Conservation (phyloP, 352 stramenopile genomes). For the Nothophytophthora sp. region DNA sequence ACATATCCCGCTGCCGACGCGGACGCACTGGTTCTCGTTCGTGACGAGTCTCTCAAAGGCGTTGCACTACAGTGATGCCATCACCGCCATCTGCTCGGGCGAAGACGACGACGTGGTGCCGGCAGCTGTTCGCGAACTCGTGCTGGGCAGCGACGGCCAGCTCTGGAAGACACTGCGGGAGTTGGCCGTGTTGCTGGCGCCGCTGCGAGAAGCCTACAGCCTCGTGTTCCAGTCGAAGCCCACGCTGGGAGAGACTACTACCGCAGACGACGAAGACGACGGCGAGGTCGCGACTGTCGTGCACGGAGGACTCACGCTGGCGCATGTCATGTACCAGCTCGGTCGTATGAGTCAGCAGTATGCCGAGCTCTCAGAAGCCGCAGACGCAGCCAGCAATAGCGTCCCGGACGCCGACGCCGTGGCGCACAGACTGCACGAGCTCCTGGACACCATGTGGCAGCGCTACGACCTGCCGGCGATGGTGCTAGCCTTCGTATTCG, state of each 20-base stretch:
- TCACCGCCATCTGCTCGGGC: conserved; percentile 51
- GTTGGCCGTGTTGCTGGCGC: conserved; percentile 46
- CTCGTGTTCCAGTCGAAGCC: conserved; percentile 48
- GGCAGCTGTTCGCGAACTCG: conserved; percentile 52
- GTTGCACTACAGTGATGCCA: conserved; percentile 53
- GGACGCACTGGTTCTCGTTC: conserved; percentile 67
- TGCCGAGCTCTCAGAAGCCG: conserved; percentile 27
- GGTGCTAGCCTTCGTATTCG: conserved; percentile 76
- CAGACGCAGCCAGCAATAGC: conserved; percentile 5
- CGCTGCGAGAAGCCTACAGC: conserved; percentile 61
- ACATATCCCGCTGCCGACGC: conserved; percentile 53
- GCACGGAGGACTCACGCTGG: conserved; percentile 55
- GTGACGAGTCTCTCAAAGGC: conserved; percentile 49
- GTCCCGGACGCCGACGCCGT: conserved; percentile 20
- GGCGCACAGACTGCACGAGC: conserved; percentile 43
- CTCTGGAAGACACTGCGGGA: conserved; percentile 50
- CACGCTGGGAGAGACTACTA: conserved; percentile 10
- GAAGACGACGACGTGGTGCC: conserved; percentile 28
- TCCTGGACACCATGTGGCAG: conserved; percentile 67
- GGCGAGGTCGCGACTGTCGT: conserved; percentile 32
- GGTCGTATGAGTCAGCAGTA: conserved; percentile 78
- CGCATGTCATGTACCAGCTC: conserved; percentile 80
- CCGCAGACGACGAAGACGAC: conserved; percentile 21
- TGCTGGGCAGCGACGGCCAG: conserved; percentile 45
- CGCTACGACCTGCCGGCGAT: conserved; percentile 75